These are phyloP conservation scores for Thielaviopsis cerberus DNA, from an alignment of 2,329 filamentous ascomycete species.

Conservation along the genomic window DNA sequence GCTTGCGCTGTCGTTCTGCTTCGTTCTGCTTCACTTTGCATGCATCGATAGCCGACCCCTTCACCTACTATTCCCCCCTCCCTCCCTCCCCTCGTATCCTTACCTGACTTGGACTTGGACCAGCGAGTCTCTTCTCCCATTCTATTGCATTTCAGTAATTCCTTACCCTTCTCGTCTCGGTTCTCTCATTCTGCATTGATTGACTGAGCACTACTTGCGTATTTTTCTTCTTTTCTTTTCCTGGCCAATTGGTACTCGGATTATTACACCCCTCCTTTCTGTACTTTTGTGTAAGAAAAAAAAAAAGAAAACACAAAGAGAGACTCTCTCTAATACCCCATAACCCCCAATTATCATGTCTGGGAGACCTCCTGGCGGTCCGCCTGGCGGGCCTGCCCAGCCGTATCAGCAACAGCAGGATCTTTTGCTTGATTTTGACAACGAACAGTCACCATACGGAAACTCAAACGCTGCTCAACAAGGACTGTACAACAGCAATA, in stretches of 20 bases:
- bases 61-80: not conserved
- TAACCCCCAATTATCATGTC: constrained; percentile 37
- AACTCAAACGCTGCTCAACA: constrained; percentile 40
- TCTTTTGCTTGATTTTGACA: constrained; percentile 57
- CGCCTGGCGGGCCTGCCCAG: constrained; percentile 27
- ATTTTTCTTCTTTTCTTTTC: constrained; percentile 1
- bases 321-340: not conserved
- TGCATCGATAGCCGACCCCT: not conserved
- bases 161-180: not conserved
- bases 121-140: not conserved
- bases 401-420: constrained; percentile 28
- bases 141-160: not conserved
- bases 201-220: not conserved
- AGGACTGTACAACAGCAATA: constrained; percentile 43
- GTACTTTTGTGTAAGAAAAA: not conserved
- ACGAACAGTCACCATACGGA: constrained; percentile 53
- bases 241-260: constrained; percentile 3
- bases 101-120: not conserved
- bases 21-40: not conserved
- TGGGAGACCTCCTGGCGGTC: constrained; percentile 32
- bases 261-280: constrained; percentile 14
- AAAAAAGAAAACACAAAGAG: not conserved
- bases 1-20: not conserved
- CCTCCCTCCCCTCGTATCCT: not conserved
- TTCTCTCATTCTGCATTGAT: not conserved